phyloP scores from a whole-genome alignment of 768 basidiomycete species.

The Suillus alpinus region DNA sequence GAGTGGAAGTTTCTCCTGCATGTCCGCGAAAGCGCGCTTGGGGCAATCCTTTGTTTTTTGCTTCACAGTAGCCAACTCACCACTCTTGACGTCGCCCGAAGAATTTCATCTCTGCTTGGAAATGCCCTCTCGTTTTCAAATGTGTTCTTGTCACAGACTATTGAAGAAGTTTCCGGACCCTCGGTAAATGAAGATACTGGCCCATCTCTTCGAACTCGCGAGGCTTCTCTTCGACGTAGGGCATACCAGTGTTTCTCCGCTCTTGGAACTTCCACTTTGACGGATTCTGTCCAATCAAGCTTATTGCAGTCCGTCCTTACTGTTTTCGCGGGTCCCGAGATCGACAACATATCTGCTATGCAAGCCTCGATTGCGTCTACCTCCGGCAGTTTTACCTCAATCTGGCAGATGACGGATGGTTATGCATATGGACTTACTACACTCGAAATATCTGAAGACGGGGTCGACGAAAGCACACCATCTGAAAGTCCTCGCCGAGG shows the following conservation, averaged over 20 bases:
- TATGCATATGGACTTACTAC: slow-evolving; percentile 91
- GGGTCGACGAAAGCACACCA: slow-evolving; percentile 23
- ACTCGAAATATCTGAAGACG: slow-evolving; percentile 50
- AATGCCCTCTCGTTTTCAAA: slow-evolving; percentile 91
- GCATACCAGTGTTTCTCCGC: slow-evolving; percentile 88
- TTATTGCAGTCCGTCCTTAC: slow-evolving; percentile 79
- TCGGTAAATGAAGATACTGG: slow-evolving; percentile 33
- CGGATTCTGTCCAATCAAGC: slow-evolving; percentile 77
- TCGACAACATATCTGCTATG: slow-evolving; percentile 75
- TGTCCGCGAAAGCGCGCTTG: slow-evolving; percentile 86
- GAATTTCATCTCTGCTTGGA: slow-evolving; percentile 80
- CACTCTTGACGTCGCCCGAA: slow-evolving; percentile 86
- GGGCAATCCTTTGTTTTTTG: slow-evolving; percentile 86
- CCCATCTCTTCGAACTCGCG: slow-evolving; percentile 70
- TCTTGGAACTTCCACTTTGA: slow-evolving; percentile 74
- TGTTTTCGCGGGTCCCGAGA: slow-evolving; percentile 85
- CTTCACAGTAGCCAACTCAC: slow-evolving; percentile 77
- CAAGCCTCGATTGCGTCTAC: slow-evolving; percentile 91
- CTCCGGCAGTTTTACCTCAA: slow-evolving; percentile 74
- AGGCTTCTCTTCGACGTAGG: slow-evolving; percentile 78
- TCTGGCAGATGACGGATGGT: slow-evolving; percentile 87
- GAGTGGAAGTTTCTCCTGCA: slow-evolving; percentile 94
- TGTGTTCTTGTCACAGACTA: slow-evolving; percentile 69
- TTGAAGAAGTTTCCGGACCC: slow-evolving; percentile 59
- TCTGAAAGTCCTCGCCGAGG: slow-evolving; percentile 20